These are phyloP conservation scores for Canavalia ensiformis DNA, from an alignment of 306 rosid genomes.

Conservation along the genomic window DNA sequence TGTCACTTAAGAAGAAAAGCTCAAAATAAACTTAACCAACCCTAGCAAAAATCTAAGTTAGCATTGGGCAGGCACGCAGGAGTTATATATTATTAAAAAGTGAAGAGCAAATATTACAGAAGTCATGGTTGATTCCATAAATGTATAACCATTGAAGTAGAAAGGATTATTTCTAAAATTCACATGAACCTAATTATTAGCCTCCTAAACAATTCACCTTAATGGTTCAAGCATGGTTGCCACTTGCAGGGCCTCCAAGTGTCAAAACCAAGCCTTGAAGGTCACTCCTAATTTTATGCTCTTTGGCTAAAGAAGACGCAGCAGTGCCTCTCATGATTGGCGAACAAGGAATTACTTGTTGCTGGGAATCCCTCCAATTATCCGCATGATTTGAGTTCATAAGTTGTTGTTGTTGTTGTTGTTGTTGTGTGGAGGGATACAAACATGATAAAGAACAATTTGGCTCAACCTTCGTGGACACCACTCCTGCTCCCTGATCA, in stretches of 20 bases:
- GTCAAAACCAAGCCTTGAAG: constrained; percentile 83
- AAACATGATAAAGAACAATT: constrained; percentile 45
- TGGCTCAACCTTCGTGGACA: constrained; percentile 54
- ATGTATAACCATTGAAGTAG: constrained; percentile 22
- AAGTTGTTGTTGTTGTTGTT: not conserved
- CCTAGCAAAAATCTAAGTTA: not conserved
- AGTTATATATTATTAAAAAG: not conserved
- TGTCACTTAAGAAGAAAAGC: too few relatives aligned
- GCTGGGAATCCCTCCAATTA: constrained; percentile 48
- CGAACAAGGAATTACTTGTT: constrained; percentile 48
- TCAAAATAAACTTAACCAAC: too few relatives aligned
- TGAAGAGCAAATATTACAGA: constrained; percentile 40
- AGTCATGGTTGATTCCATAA: constrained; percentile 6
- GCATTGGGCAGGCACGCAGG: not conserved
- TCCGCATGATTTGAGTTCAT: constrained; percentile 54
- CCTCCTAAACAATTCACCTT: constrained; percentile 17
- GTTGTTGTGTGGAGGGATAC: constrained; percentile 47
- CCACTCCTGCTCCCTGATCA: constrained; percentile 64
- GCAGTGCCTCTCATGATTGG: constrained; percentile 54
- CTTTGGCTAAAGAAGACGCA: constrained; percentile 49
- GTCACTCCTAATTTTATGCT: constrained; percentile 75
- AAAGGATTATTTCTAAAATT: constrained; percentile 47
- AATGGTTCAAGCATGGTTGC: constrained; percentile 49
- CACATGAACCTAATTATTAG: constrained; percentile 51
- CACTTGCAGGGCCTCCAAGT: constrained; percentile 86